Base-by-base conservation (phyloP, 768 basidiomycete genomes). In the Termitomyces sp. region DNA sequence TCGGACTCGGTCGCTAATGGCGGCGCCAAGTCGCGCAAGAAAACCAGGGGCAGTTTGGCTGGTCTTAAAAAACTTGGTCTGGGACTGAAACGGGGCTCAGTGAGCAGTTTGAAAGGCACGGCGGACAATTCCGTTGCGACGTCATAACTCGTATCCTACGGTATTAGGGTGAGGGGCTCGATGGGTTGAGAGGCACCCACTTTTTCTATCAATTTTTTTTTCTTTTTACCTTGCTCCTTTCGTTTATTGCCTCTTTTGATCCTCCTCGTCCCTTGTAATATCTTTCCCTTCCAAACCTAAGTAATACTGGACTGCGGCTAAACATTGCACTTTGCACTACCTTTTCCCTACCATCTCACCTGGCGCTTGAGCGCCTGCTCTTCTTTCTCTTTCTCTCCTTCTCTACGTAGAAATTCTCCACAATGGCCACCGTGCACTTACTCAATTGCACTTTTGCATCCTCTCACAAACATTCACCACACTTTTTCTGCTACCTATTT, bases 1-100 rank as follows among this genome's bases (percentile, higher is more conserved):
- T 46, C 56, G 1, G 55, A 37, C 20, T 30, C 46, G 16, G 34
- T 65, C 8, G 62, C 58, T 9, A 59, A 51, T n/a, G 66, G 67
- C 24, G 66, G 57, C 34, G 69, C 67, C 58, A 77, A 78, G 65
- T 70, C 70, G 44, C 81, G 81, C 41, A 80, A 79, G 70, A 86
- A 83, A 74, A 81, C 76, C 60, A 83, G 78, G 68, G 85, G 85
- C 67, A 75, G 82, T 51, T 73, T 85, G 47, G 75, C 82, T 31
- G 76, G 76, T 47, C 70, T 87, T 61, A 88, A 85, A 72, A 81
- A 80, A 65, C 66, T 87, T 27, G 79, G 81, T 45, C 64, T 76
- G 24, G 75, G 75, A 75, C 74, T 36, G 72, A 86, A 83, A 72
- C 81, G 80, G 67, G 82, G 80, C 62, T 80, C 83, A 41, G 67